These are phyloP conservation scores for Delphinella strobiligena DNA, from an alignment of 2,329 filamentous ascomycete genomes.

Conservation along the genomic window DNA sequence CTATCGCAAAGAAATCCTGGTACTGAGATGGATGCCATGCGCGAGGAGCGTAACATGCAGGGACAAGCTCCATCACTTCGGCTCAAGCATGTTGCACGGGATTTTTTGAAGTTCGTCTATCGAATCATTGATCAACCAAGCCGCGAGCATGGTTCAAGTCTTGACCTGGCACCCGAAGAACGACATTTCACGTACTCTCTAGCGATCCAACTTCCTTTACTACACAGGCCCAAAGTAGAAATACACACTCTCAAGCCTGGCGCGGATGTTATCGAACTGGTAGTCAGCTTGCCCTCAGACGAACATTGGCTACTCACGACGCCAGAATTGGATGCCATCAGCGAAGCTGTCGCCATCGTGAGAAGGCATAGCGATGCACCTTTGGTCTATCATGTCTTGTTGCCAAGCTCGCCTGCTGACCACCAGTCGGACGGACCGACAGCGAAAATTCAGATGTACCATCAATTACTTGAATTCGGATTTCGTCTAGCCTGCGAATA, in stretches of 20 bases:
- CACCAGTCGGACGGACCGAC: too few relatives aligned
- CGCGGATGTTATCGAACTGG: not conserved
- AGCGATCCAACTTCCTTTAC: not conserved
- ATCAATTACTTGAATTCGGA: not conserved
- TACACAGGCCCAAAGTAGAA: not conserved
- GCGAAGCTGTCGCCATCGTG: not conserved
- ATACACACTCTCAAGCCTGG: not conserved
- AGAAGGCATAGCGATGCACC: not conserved
- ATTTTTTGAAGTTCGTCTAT: not conserved
- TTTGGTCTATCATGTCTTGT: conserved; percentile 1
- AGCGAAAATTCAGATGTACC: too few relatives aligned
- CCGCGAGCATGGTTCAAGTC: not conserved
- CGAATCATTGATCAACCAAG: not conserved
- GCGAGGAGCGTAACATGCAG: not conserved
- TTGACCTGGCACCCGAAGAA: not conserved
- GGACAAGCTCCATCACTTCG: not conserved
- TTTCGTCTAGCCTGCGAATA: conserved; percentile 6
- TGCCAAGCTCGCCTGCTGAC: too few relatives aligned
- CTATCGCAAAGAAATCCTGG: not conserved
- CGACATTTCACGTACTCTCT: not conserved
- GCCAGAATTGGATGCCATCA: not conserved
- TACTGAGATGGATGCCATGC: not conserved
- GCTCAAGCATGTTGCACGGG: not conserved
- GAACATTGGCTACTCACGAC: not conserved
- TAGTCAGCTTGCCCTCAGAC: not conserved